Evolutionary conservation across 768 basidiomycete species (phyloP), one percentile per base, ranked within the genome.

Genomic region (Boletus rubescentipes): DNA sequence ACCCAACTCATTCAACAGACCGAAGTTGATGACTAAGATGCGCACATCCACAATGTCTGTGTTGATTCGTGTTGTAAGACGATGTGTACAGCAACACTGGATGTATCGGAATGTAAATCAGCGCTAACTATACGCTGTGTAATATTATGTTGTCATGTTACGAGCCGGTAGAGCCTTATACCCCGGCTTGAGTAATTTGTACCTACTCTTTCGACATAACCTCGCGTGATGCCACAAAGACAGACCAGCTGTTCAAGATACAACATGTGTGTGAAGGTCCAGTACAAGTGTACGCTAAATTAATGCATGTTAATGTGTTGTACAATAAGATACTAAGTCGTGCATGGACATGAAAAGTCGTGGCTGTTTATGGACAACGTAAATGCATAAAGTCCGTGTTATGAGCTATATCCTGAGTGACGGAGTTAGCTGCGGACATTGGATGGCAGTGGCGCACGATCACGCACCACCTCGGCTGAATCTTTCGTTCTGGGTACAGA

Each of bases 391-490:
- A 20, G 46, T 41, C 31, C 7, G 49, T 34, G 14, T 44, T 26
- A 39, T 18, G 23, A 34, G 44, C 34, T 56, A 67, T 59, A 67
- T 68, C 67, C 66, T 67, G 44, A 15, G 31, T 36, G 4, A 16
- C 35, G 37, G 18, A 61, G 42, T 36, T 8, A 7, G 2, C 7
- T 26, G 26, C 4, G 26, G 26, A 4, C 15, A 32, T 43, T 21
- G 30, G 54, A 57, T 31, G 9, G 11, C 32, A 18, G 9, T 23
- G 45, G n/a, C 10, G 16, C 26, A 49, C 15, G 39, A 32, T 2
- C 12, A 48, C 68, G 53, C 45, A 72, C 69, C 69, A 70, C 59
- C 69, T 58, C 12, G 69, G 69, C 44, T 66, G 70, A 16, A 70
- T 70, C 26, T 54, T 51, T 55, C 57, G 68, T 55, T 70, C 69